Evolutionary conservation across 108 stramenopile species (phyloP).

Genomic region (Fistulifera pelliculosa): DNA sequence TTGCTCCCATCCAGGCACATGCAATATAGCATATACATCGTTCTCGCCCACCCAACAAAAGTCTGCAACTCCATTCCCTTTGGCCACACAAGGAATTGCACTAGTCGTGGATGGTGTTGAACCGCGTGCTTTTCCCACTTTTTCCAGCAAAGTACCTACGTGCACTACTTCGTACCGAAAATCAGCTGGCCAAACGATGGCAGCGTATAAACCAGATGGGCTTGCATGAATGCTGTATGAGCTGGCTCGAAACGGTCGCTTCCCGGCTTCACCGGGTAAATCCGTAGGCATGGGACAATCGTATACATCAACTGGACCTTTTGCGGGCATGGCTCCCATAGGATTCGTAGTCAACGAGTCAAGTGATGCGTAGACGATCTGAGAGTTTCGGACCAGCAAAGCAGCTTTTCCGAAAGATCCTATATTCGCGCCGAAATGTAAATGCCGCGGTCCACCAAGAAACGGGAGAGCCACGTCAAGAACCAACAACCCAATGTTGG

Average conservation of each 20-base stretch:
- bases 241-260: conserved; percentile 32
- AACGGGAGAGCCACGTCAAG: conserved; percentile 9
- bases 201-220: conserved; percentile 61
- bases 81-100: conserved; percentile 46
- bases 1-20: conserved; percentile 23
- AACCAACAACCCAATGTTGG: conserved; percentile 28
- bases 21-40: conserved; percentile 54
- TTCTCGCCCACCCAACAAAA: conserved; percentile 82
- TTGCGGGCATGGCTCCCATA: conserved; percentile 17
- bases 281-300: conserved; percentile 37
- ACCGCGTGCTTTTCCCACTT: conserved; percentile 18
- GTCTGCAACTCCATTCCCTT: conserved; percentile 47
- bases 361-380: conserved; percentile 28
- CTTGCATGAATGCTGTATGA: conserved; percentile 23
- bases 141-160: conserved; percentile 36
- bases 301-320: conserved; percentile 26
- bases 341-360: conserved; percentile 16
- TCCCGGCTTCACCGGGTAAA: conserved; percentile 31
- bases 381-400: conserved; percentile 17
- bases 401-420: conserved; percentile 28
- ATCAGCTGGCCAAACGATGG: conserved; percentile 58
- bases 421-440: conserved; percentile 34
- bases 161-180: conserved; percentile 70
- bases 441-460: conserved; percentile 21
- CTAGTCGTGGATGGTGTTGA: neutral